phyloP scores from a whole-genome alignment of 2,329 filamentous ascomycete genomes.

The Capronia epimyces region DNA sequence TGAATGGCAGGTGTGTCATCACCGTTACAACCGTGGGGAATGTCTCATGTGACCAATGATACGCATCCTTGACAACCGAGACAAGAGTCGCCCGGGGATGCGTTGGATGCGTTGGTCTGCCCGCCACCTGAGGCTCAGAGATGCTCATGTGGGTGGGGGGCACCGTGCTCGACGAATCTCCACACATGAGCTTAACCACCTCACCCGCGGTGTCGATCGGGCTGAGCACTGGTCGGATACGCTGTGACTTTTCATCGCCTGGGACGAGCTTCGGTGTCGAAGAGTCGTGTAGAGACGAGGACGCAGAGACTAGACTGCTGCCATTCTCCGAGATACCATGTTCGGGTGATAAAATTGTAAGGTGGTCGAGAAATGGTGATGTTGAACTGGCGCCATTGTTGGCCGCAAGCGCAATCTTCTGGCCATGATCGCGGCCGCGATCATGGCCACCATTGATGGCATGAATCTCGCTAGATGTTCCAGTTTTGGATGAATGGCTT shows the following conservation, averaged over 20 bases:
- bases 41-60: conserved; percentile 61
- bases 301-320: background rate
- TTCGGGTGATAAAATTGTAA: no score
- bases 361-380: no score
- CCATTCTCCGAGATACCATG: background rate
- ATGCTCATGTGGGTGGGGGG: no score
- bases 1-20: conserved; percentile 59
- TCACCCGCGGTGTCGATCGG: background rate
- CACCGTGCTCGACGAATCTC: background rate
- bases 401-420: no score
- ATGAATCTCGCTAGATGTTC: background rate
- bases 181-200: background rate
- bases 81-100: conserved; percentile 46
- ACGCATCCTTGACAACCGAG: conserved; percentile 44
- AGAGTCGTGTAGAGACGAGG: background rate
- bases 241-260: background rate
- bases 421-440: no score
- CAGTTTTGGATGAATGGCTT: background rate
- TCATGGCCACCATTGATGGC: no score
- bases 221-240: background rate
- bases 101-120: background rate
- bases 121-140: background rate
- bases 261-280: background rate
- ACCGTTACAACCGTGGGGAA: conserved; percentile 66
- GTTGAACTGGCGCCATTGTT: no score